Evolutionary conservation across 2,329 filamentous ascomycete genomes (phyloP), one percentile per base, ranked within the genome.

Genomic region (Cladorrhinum sp.): DNA sequence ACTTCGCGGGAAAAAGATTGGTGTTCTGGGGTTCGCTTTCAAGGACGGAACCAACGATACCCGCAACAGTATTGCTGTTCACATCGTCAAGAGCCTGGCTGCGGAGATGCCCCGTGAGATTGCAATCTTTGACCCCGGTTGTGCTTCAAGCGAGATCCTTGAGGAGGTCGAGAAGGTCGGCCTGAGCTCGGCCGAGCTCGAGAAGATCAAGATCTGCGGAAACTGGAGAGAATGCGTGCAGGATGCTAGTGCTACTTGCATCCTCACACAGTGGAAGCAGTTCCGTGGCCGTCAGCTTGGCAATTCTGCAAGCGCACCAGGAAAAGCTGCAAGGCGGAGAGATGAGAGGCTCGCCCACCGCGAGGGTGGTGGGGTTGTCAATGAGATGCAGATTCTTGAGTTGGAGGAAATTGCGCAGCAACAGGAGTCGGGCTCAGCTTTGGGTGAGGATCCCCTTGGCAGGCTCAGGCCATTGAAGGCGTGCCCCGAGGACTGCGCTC

Each of bases 41-140:
- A 88, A 88, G 73, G 82, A 85, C 65, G 76, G 84, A 62, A 87
- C 85, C 0, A 76, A 78, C 6, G 85, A 87, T 66, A 84, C 83
- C 0, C 76, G 85, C 2, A 84, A 86, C 64, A 80, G 77, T 55
- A 76, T 82, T 2, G 81, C 82, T 0, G 77, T 83, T 24, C 79
- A 81, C 29, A 75, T 84, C 32, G 78, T 85, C 62, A 77, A 75
- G n/a, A 72, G 75, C 29, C 71, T 86, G 18, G 73, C 81, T 16
- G 76, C 77, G 22, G 83, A 86, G 62, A 72, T 74, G 62, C 77
- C 79, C 1, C 72, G 71, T 0, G 76, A 80, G 56, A 78, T 85
- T 48, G 74, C 77, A 2, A 77, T 85, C 27, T 85, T 79, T 67
- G 83, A 86, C 64, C 80, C 83, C 0, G 77, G 75, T 10, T 72